These are phyloP conservation scores for Claviceps pazoutovae DNA, from an alignment of 2,329 filamentous ascomycete genomes.

Conservation along the genomic window DNA sequence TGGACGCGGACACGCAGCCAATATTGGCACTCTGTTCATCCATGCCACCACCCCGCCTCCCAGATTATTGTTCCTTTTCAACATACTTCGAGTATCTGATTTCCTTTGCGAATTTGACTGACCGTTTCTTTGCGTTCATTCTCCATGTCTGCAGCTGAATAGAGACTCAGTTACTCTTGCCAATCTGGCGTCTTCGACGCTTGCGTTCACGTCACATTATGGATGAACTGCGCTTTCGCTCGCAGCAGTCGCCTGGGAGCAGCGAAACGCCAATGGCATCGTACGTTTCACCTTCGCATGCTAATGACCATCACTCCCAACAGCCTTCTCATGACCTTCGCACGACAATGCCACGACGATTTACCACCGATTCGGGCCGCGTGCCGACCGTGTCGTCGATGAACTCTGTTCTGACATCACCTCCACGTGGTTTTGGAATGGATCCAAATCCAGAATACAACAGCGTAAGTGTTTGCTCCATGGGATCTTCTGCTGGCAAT, in stretches of 20 bases:
- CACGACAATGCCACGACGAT: conserved; percentile 71
- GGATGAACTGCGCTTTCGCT: conserved; percentile 68
- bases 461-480: conserved; percentile 18
- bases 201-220: conserved; percentile 30
- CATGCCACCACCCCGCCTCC: conserved; percentile 17
- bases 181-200: conserved; percentile 26
- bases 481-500: not conserved
- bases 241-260: conserved; percentile 62
- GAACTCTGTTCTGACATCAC: conserved; percentile 29
- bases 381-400: conserved; percentile 56
- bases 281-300: conserved; percentile 61
- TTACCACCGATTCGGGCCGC: conserved; percentile 83
- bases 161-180: conserved; percentile 16
- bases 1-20: not conserved
- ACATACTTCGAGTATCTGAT: conserved; percentile 12
- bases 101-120: conserved; percentile 13
- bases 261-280: conserved; percentile 57
- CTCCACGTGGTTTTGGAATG: conserved; percentile 32
- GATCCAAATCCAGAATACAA: conserved; percentile 32
- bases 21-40: conserved; percentile 10
- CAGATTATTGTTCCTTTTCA: conserved; percentile 14
- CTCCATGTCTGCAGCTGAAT: conserved; percentile 23
- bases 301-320: conserved; percentile 48
- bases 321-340: conserved; percentile 49
- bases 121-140: conserved; percentile 17